These are phyloP conservation scores for Pyrenochaeta sp. DNA, from an alignment of 2,329 filamentous ascomycete genomes.

Conservation along the genomic window DNA sequence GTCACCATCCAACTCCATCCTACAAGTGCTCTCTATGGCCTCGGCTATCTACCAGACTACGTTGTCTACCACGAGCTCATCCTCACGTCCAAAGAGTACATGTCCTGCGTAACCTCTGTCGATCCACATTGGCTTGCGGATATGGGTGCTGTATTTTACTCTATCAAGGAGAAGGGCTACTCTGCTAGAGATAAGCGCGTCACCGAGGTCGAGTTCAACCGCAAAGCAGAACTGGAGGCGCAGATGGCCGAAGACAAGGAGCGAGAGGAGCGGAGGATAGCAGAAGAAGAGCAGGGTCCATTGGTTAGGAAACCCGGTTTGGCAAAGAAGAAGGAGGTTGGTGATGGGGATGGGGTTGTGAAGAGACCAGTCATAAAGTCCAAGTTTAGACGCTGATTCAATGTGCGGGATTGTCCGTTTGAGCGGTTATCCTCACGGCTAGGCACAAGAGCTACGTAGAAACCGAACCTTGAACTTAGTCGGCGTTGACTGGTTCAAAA, in stretches of 20 bases:
- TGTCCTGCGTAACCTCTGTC: slow-evolving; percentile 94
- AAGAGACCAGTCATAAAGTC: slow-evolving; percentile 48
- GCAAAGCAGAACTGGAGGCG: slow-evolving; percentile 89
- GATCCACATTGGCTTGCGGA: slow-evolving; percentile 98
- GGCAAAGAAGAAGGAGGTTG: slow-evolving; percentile 39
- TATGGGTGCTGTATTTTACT: slow-evolving; percentile 95
- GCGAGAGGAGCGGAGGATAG: slow-evolving; percentile 64
- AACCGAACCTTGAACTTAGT: neutral
- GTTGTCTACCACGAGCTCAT: slow-evolving; percentile 98
- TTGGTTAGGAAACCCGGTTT: slow-evolving; percentile 31
- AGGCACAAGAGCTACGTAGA: neutral
- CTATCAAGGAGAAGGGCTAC: slow-evolving; percentile 96
- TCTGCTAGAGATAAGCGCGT: slow-evolving; percentile 84
- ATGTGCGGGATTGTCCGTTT: neutral
- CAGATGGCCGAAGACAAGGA: slow-evolving; percentile 89
- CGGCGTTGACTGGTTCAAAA: too few relatives aligned
- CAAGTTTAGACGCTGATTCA: slow-evolving; percentile 27
- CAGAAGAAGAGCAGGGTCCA: slow-evolving; percentile 44
- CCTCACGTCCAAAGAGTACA: slow-evolving; percentile 95
- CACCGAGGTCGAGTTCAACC: slow-evolving; percentile 90
- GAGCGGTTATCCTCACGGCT: neutral
- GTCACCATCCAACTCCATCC: slow-evolving; percentile 95
- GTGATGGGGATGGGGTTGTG: slow-evolving; percentile 47
- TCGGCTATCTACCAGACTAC: slow-evolving; percentile 94
- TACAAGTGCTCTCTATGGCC: slow-evolving; percentile 89